Conservation (phyloP, 163 green algal genomes). For the Scenedesmus sp. region DNA sequence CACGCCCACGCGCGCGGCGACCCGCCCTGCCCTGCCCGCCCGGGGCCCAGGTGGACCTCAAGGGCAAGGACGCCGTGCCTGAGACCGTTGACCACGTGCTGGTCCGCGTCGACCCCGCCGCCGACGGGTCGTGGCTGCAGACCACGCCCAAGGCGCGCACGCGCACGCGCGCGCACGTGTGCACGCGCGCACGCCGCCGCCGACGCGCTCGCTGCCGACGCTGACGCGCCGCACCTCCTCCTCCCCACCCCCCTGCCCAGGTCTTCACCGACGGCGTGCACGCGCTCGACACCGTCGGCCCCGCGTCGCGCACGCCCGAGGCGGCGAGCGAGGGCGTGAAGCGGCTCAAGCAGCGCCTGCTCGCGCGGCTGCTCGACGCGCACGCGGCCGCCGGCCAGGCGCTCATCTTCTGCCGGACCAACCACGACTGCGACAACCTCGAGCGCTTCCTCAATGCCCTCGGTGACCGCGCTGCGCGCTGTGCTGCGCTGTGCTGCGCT, state of each 20-base stretch:
- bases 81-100: constrained; percentile 83
- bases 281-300: constrained; percentile 55
- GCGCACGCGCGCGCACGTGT: too few relatives aligned
- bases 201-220: background rate
- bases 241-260: too few relatives aligned
- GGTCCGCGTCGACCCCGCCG: constrained; percentile 72
- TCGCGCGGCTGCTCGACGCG: constrained; percentile 74
- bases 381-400: constrained; percentile 74
- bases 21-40: constrained; percentile 69
- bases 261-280: constrained; percentile 72
- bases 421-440: constrained; percentile 90
- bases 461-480: constrained; percentile 22
- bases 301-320: constrained; percentile 50
- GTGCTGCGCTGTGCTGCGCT: background rate
- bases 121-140: constrained; percentile 79
- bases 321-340: constrained; percentile 78
- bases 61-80: constrained; percentile 76
- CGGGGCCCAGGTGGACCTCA: constrained; percentile 77
- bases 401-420: constrained; percentile 87
- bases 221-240: too few relatives aligned
- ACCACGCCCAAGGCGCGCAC: constrained; percentile 52
- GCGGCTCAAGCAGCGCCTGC: constrained; percentile 80
- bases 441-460: constrained; percentile 78
- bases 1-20: too few relatives aligned
- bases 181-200: too few relatives aligned